A percentile compares a stretch with the other conserved stretches of the same genome.
phyloP scores from a whole-genome alignment of 2,329 filamentous ascomycete genomes.

The Lachnellula hyalina region DNA sequence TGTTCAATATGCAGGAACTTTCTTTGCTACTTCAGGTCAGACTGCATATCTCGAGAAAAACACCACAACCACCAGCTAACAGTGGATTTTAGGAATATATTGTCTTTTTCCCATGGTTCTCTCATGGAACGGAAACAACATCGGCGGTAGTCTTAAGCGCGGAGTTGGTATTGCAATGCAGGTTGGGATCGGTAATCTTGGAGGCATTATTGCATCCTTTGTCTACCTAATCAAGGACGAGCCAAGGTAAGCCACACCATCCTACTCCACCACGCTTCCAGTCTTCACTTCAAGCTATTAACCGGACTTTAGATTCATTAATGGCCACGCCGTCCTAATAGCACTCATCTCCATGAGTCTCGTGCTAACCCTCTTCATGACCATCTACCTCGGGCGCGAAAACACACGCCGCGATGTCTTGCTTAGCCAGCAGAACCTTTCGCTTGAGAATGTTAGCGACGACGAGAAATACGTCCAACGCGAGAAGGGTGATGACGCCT shows the following conservation, averaged over 20 bases:
- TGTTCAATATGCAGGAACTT: constrained; percentile 76
- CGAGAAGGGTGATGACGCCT: constrained; percentile 52
- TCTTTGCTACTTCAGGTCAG: constrained; percentile 64
- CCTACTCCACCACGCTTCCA: neutral
- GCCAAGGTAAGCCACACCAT: constrained; percentile 19
- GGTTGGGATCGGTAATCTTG: constrained; percentile 87
- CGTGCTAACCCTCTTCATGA: constrained; percentile 49
- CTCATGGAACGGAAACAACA: constrained; percentile 81
- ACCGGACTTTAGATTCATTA: constrained; percentile 33
- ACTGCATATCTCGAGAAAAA: constrained; percentile 9
- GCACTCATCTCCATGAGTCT: constrained; percentile 42
- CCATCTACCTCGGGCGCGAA: constrained; percentile 50
- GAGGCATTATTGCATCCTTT: constrained; percentile 55
- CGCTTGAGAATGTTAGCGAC: constrained; percentile 44
- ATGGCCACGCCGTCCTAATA: constrained; percentile 42
- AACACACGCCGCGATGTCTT: constrained; percentile 47
- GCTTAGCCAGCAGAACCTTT: constrained; percentile 36
- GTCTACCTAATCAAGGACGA: constrained; percentile 41
- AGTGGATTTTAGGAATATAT: constrained; percentile 67
- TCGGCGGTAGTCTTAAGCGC: constrained; percentile 86
- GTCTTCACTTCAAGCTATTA: no score
- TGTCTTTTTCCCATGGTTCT: constrained; percentile 80
- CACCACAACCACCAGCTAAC: neutral
- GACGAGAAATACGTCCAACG: constrained; percentile 49
- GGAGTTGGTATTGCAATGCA: constrained; percentile 82